phyloP scores from a whole-genome alignment of 2,329 filamentous ascomycete species.

The Hymenoscyphus fructigenus region DNA sequence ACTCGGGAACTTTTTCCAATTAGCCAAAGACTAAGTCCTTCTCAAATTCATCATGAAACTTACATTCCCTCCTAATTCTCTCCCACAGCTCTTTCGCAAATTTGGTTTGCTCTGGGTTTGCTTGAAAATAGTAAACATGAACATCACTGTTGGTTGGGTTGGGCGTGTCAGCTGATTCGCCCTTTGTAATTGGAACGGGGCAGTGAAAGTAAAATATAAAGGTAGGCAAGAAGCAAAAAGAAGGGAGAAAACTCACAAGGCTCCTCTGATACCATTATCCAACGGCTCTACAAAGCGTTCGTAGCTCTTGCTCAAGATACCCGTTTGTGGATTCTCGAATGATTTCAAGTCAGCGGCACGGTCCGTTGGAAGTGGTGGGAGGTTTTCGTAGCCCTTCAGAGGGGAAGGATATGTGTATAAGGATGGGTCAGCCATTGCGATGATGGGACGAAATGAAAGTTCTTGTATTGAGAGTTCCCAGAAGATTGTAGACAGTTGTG shows the following conservation, averaged over 20 bases:
- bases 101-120: slow-evolving; percentile 58
- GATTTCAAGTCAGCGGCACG: slow-evolving; percentile 72
- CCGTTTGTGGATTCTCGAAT: slow-evolving; percentile 63
- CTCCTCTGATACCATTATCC: slow-evolving; percentile 63
- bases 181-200: not conserved
- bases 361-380: slow-evolving; percentile 45
- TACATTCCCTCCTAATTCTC: slow-evolving; percentile 77
- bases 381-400: slow-evolving; percentile 49
- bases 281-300: slow-evolving; percentile 67
- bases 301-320: slow-evolving; percentile 66
- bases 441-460: not conserved
- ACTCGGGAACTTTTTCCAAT: slow-evolving; percentile 66
- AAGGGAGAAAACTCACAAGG: slow-evolving; percentile 59
- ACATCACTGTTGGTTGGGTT: slow-evolving; percentile 56
- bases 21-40: not conserved
- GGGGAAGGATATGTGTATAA: slow-evolving; percentile 52
- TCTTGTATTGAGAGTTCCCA: not conserved
- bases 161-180: not conserved
- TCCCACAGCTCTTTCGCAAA: slow-evolving; percentile 75
- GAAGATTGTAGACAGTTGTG: not conserved
- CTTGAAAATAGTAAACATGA: slow-evolving; percentile 79
- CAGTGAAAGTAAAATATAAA: not conserved
- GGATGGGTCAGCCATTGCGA: slow-evolving; percentile 48
- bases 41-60: slow-evolving; percentile 26
- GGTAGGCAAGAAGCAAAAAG: not conserved